phyloP scores from a whole-genome alignment of 345 rosid genomes.

The Populus davidiana region DNA sequence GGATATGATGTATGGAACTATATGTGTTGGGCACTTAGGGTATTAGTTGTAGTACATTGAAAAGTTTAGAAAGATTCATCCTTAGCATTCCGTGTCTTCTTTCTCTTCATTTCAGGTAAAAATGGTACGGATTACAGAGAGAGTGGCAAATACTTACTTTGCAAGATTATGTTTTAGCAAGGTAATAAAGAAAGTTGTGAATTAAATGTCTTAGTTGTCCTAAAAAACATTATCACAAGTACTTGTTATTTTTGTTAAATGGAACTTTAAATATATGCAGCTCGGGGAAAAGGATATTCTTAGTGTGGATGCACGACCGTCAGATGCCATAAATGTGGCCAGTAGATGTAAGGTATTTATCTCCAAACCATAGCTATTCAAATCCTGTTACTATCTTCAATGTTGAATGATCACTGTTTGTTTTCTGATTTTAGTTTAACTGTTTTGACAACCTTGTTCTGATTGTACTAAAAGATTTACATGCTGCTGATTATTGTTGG shows the following conservation, averaged over 20 bases:
- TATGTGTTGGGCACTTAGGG: not conserved
- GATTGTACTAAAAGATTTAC: not conserved
- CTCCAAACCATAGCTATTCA: not conserved
- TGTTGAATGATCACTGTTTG: not conserved
- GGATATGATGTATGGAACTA: constrained; percentile 60
- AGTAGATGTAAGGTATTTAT: constrained; percentile 52
- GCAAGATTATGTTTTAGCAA: constrained; percentile 66
- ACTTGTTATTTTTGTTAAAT: not conserved
- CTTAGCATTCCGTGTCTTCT: not conserved
- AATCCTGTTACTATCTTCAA: not conserved
- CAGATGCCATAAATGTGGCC: constrained; percentile 89
- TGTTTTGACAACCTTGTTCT: not conserved
- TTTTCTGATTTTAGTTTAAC: not conserved
- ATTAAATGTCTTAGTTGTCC: constrained; percentile 8
- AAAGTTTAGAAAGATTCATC: not conserved
- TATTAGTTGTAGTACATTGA: not conserved
- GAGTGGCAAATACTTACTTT: constrained; percentile 62
- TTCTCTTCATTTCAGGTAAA: constrained; percentile 51
- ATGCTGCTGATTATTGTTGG: constrained; percentile 12
- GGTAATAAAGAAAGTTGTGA: constrained; percentile 43
- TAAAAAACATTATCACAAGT: not conserved
- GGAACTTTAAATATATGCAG: constrained; percentile 44
- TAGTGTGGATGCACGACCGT: constrained; percentile 74
- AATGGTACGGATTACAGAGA: constrained; percentile 80
- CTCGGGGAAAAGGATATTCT: constrained; percentile 54